These are phyloP conservation scores for Rhodosporidiobolus sp. DNA, from an alignment of 768 basidiomycete species.

Conservation along the genomic window DNA sequence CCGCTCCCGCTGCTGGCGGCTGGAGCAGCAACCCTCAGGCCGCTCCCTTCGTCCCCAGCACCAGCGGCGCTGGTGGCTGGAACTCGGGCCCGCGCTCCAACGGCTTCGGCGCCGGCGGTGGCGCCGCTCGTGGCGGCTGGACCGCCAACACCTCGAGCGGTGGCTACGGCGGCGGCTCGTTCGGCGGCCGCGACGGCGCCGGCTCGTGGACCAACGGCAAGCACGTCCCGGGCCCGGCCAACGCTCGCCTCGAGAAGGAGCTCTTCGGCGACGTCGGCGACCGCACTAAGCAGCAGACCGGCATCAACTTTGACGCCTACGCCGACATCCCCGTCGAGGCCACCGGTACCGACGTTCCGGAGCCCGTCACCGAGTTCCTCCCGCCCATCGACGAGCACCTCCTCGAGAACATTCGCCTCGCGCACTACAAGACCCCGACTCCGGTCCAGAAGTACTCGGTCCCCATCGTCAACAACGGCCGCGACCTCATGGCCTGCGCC, in stretches of 20 bases:
- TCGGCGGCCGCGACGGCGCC: conserved; percentile 50
- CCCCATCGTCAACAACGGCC: conserved; percentile 84
- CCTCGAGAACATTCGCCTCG: conserved; percentile 87
- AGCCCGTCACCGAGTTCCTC: conserved; percentile 79
- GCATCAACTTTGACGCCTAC: conserved; percentile 99
- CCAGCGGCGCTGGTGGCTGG: conserved; percentile 13
- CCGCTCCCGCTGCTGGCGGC: neutral
- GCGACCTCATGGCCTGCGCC: conserved; percentile 79
- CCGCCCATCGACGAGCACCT: conserved; percentile 90
- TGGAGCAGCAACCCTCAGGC: conserved; percentile 26
- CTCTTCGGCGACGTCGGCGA: conserved; percentile 87
- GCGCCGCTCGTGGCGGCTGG: conserved; percentile 1
- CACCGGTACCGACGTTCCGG: conserved; percentile 94
- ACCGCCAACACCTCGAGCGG: conserved; percentile 2
- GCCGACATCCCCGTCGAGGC: conserved; percentile 99
- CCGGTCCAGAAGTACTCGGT: conserved; percentile 99
- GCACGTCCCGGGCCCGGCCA: conserved; percentile 78
- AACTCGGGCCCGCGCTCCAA: conserved; percentile 20
- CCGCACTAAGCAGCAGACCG: conserved; percentile 83
- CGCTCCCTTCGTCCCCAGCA: conserved; percentile 25
- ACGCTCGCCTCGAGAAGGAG: conserved; percentile 88
- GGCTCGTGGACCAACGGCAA: conserved; percentile 87
- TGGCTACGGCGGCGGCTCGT: conserved; percentile 36
- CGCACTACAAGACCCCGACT: conserved; percentile 91
- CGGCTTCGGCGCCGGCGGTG: conserved; percentile 2